Evolutionary conservation across 2,329 filamentous ascomycete genomes (phyloP).

Genomic region (Penicillium frequentans): DNA sequence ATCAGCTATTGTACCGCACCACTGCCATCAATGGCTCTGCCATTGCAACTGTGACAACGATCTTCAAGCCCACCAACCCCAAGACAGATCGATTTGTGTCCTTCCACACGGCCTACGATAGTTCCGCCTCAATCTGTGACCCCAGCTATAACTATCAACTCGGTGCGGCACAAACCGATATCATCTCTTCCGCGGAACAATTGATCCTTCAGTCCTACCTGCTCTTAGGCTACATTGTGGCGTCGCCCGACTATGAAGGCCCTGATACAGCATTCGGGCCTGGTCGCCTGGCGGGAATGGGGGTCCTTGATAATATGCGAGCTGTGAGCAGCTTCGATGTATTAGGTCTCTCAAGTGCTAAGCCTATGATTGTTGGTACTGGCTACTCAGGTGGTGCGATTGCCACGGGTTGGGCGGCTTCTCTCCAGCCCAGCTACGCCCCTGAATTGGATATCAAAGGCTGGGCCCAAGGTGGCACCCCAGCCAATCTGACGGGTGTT

Average conservation of each 20-base stretch:
- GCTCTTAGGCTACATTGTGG: conserved; percentile 48
- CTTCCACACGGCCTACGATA: conserved; percentile 42
- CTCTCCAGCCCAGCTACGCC: conserved; percentile 54
- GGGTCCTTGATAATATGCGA: conserved; percentile 47
- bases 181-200: conserved; percentile 36
- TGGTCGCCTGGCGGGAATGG: conserved; percentile 46
- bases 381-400: conserved; percentile 59
- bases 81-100: conserved; percentile 40
- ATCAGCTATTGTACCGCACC: conserved; percentile 46
- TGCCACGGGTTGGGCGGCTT: conserved; percentile 54
- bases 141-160: conserved; percentile 32
- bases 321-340: conserved; percentile 35
- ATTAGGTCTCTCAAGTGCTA: conserved; percentile 15
- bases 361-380: conserved; percentile 43
- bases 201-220: conserved; percentile 39
- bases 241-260: conserved; percentile 51
- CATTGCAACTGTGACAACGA: conserved; percentile 41
- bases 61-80: conserved; percentile 35
- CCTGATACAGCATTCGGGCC: conserved; percentile 47
- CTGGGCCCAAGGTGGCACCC: conserved; percentile 29
- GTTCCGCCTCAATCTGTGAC: conserved; percentile 24
- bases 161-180: conserved; percentile 31
- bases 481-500: conserved; percentile 27
- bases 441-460: conserved; percentile 51
- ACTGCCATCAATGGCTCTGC: conserved; percentile 39